Percentiles rank a stretch among this genome's conserved stretches.
phyloP scores from a whole-genome alignment of 2,329 filamentous ascomycete genomes.

The Daldinia sp. region DNA sequence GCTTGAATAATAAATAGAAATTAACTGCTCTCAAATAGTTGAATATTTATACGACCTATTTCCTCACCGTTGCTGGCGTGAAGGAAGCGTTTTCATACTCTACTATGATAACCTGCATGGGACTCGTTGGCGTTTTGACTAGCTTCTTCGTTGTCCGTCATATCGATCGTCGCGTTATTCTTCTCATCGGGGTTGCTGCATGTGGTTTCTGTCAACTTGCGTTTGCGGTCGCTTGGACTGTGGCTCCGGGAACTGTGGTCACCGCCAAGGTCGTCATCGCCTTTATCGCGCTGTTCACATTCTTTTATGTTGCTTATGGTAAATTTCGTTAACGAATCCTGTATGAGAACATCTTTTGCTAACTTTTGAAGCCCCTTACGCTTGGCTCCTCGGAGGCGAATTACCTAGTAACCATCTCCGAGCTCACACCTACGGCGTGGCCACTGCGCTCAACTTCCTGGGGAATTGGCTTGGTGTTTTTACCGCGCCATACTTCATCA shows the following conservation, averaged over 20 bases:
- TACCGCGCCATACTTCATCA: constrained; percentile 55
- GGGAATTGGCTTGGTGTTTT: constrained; percentile 52
- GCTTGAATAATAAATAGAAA: not conserved
- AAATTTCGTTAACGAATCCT: not conserved
- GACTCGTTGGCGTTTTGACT: constrained; percentile 45
- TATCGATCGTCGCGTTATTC: constrained; percentile 46
- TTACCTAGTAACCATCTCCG: constrained; percentile 52
- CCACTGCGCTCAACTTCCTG: constrained; percentile 51
- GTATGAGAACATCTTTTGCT: not conserved
- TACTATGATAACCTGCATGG: constrained; percentile 48
- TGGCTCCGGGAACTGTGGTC: constrained; percentile 38
- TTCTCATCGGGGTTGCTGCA: constrained; percentile 44
- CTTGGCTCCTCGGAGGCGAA: constrained; percentile 52
- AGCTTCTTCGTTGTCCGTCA: constrained; percentile 45
- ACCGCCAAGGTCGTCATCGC: constrained; percentile 45
- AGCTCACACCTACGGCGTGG: constrained; percentile 50
- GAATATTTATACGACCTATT: constrained; percentile 46
- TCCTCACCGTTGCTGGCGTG: constrained; percentile 47
- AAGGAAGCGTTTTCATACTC: constrained; percentile 47
- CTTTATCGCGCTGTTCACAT: constrained; percentile 46
- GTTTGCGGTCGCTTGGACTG: constrained; percentile 46
- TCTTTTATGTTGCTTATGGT: constrained; percentile 49
- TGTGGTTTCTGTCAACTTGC: constrained; percentile 48
- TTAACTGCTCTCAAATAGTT: not conserved
- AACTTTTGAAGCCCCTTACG: constrained; percentile 45